Base-by-base conservation (phyloP, 129 eudicot species). In the Saposhnikovia divaricata region DNA sequence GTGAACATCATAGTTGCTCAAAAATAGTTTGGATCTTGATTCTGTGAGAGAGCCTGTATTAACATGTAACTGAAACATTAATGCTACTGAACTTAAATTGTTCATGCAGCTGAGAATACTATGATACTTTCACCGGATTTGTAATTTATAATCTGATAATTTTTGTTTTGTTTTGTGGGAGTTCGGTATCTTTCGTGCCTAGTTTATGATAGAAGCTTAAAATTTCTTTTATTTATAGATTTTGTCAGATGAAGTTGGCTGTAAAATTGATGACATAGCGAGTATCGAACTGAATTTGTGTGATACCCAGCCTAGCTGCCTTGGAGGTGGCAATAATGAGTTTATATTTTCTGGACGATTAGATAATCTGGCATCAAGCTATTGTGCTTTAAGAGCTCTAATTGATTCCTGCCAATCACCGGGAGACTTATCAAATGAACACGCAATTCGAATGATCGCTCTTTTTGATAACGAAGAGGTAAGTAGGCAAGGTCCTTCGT, bases 381-480 rank as follows among this genome's bases (percentile, higher is more conserved):
- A 88, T 81, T 94, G 98, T 80, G 96, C 97, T 48, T 81, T 94
- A 78, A 90, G 92, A 88, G 96, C 97, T 87, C 98, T 93, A 78
- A 77, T 94, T 78, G 98, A 94, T 85, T 88, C 98, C 38, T 87
- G 87, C 79, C 83, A 82, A 45, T 45, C 80, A 40, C 88, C 91
- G 57, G 88, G 80, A 77, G 93, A 90, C 88, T 75, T 93, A 78
- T 92, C 93, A 76, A 84, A 78, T 76, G 98, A 91, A 84, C 83
- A 87, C 78, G 90, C 97, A 78, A 86, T 94, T 80, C 89, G 98
- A 76, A 91, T 94, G 96, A 83, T 94, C 39, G 98, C 98, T 73
- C 89, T 94, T 74, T 94, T 94, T 78, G 98, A 94, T 82, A 91
- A 94, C 81, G 98, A 94, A 83, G 98, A 94, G 92, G 98, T 92